Base-by-base conservation (phyloP, 441 rosid genomes). In the Pelargonium australe region DNA sequence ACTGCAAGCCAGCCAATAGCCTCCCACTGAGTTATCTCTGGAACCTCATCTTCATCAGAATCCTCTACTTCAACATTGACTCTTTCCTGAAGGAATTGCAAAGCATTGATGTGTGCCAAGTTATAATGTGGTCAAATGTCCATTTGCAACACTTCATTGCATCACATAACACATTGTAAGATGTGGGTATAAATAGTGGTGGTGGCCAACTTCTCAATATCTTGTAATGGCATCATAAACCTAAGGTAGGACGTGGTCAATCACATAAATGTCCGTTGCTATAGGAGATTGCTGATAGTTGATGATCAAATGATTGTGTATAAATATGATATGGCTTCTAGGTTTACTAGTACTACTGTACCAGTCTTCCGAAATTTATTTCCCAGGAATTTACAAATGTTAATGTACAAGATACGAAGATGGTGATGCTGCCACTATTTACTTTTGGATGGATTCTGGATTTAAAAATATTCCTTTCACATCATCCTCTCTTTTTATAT, bases 1-100 rank as follows among this genome's bases (percentile, higher is more conserved):
- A 89, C 74, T 13, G 76, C 70, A 44, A 92, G 88, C 97, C 98
- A 92, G 69, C 82, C 78, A 63, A 90, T 64, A 53, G 97, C 75
- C 85, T 92, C 98, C 96, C 90, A 86, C 74, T 85, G 86, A 51
- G 94, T 77, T 71, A 92, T 89, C 82, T 89, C 96, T 3, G 96
- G 98, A 37, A 72, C 77, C 73, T 92, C 98, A 49, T 88, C 90
- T 2, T 86, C 88, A 2, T 75, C 85, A 7, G 58, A 51, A 51
- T 51, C 19, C 14, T 51, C 58, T 51, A 13, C 58, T n/a, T 51
- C 23, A 20, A 20, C 58, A n/a, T 51, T 51, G n/a, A n/a, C 58
- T 17, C 58, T n/a, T 51, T 51, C 58, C 58, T 51, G 57, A 14
- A 51, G 58, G 4, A 14, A 51, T n/a, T n/a, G 19, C 17, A 51